Conservation (phyloP, 2,329 filamentous ascomycete species). For the Colletotrichum noveboracense region DNA sequence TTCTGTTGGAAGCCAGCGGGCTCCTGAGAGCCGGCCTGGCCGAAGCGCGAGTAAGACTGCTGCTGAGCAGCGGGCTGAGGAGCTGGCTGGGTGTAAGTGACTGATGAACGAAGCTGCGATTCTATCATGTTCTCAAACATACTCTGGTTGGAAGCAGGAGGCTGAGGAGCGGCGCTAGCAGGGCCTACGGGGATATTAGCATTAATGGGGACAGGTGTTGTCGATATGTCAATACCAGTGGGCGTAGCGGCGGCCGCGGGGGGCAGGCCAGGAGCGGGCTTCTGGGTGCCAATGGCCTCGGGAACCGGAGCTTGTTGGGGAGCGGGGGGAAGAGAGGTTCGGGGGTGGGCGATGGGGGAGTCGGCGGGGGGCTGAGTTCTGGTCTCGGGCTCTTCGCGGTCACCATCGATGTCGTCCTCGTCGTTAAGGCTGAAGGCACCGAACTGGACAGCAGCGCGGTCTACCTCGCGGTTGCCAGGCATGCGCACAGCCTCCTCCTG, state of each 20-base stretch:
- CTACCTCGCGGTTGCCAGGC: constrained; percentile 95
- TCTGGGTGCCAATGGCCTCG: constrained; percentile 60
- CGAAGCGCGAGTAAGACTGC: constrained; percentile 75
- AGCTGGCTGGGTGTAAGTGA: not conserved
- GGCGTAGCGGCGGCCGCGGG: constrained; percentile 41
- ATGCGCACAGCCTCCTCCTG: constrained; percentile 98
- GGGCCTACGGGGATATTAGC: constrained; percentile 23
- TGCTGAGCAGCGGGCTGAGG: constrained; percentile 59
- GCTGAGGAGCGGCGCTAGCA: constrained; percentile 32
- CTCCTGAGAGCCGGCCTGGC: constrained; percentile 66
- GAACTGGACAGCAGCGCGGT: constrained; percentile 92
- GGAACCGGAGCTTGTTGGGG: constrained; percentile 58
- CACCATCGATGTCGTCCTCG: constrained; percentile 90
- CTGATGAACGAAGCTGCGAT: constrained; percentile 19
- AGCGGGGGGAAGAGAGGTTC: constrained; percentile 84
- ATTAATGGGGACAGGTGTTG: constrained; percentile 22
- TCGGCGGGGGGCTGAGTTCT: constrained; percentile 91
- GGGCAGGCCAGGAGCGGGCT: constrained; percentile 50
- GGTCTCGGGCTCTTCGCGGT: constrained; percentile 94
- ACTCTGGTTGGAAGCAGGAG: constrained; percentile 31
- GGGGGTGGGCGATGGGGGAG: constrained; percentile 84
- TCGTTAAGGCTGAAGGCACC: constrained; percentile 90
- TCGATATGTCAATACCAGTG: constrained; percentile 34
- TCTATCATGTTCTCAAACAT: constrained; percentile 40
- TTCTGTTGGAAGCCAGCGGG: constrained; percentile 71